Percentiles rank a stretch among this genome's conserved stretches.
These are phyloP conservation scores for Diplosphaera chodatii DNA, from an alignment of 139 green algal genomes.

Conservation along the genomic window DNA sequence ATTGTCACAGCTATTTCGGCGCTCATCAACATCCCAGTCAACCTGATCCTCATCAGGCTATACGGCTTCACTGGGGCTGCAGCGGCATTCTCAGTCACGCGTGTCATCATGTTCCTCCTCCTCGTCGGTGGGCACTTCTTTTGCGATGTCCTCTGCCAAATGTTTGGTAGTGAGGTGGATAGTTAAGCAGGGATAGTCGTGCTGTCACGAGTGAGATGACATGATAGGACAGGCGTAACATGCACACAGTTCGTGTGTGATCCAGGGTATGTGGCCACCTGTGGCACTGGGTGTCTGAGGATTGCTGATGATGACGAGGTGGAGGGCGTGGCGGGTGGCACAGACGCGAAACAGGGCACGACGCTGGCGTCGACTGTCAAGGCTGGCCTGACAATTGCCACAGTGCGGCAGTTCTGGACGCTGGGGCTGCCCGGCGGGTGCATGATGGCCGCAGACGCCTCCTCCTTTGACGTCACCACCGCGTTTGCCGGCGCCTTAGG, in stretches of 20 bases:
- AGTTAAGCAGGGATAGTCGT: too few relatives aligned
- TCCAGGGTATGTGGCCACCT: not conserved
- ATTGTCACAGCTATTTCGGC: slow-evolving; percentile 6
- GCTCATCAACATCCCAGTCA: slow-evolving; percentile 9
- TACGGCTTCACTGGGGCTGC: slow-evolving; percentile 19
- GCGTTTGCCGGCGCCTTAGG: slow-evolving; percentile 30
- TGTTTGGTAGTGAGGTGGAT: too few relatives aligned
- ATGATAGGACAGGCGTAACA: too few relatives aligned
- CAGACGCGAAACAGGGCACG: not conserved
- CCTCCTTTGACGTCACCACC: slow-evolving; percentile 44
- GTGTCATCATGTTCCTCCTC: slow-evolving; percentile 1
- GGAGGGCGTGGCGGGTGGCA: not conserved
- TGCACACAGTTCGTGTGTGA: not conserved
- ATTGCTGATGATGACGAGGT: not conserved
- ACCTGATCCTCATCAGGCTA: slow-evolving; percentile 4
- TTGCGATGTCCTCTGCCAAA: too few relatives aligned
- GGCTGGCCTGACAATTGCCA: not conserved
- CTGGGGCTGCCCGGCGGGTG: slow-evolving; percentile 14
- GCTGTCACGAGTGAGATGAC: too few relatives aligned
- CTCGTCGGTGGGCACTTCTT: not conserved
- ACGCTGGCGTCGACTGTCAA: not conserved
- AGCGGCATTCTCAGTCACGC: slow-evolving; percentile 10
- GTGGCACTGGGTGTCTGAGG: not conserved
- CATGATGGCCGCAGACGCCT: slow-evolving; percentile 37
- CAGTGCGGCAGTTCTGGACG: not conserved